Evolutionary conservation across 805 yeast species (phyloP), one percentile per base, ranked within the genome.

Genomic region (Saturnispora halmiae): DNA sequence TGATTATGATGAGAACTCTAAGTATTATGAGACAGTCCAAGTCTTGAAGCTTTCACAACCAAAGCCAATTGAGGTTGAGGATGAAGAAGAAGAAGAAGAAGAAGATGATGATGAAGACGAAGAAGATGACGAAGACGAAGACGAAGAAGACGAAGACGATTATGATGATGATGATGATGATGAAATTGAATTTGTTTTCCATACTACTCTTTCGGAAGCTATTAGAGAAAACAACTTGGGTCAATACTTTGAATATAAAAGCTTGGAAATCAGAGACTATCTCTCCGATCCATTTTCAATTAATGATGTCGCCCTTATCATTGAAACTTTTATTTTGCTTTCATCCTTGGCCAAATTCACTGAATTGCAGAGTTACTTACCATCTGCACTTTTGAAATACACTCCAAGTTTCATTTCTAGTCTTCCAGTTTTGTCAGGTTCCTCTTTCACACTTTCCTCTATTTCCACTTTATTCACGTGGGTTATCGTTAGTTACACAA

Each of bases 41-140:
- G 42, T 47, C 16, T 41, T 46, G 3, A 44, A 40, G 15, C 26
- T 27, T 18, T 11, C 24, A 8, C 31, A 15, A 4, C 31, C 19
- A 11, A 31, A 26, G 31, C 11, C 11, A 55, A 84, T 82, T 45
- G 69, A 77, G 42, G 92, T 90, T n/a, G n/a, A n/a, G 16, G 85
- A 85, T 38, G 69, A 72, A 41, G 84, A 80, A 55, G 75, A 92
- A 60, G 94, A 36, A n/a, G 44, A 31, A 6, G 46, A 34, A 8
- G 49, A 42, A 15, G 45, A 45, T 11, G 45, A 19, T 2, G 46
- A 42, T 11, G 51, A 42, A 8, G 48, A 40, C 48, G 87, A 75
- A 36, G 95, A 84, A 60, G 73, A 85, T 32, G 92, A 14, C 7
- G 42, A 41, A 4, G 40, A 37, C 3, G 43, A 34, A 3, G 40